A percentile compares a stretch with the other conserved stretches of the same genome.
Conservation (phyloP, 148 eudicot species). For the Camellia granthamiana region DNA sequence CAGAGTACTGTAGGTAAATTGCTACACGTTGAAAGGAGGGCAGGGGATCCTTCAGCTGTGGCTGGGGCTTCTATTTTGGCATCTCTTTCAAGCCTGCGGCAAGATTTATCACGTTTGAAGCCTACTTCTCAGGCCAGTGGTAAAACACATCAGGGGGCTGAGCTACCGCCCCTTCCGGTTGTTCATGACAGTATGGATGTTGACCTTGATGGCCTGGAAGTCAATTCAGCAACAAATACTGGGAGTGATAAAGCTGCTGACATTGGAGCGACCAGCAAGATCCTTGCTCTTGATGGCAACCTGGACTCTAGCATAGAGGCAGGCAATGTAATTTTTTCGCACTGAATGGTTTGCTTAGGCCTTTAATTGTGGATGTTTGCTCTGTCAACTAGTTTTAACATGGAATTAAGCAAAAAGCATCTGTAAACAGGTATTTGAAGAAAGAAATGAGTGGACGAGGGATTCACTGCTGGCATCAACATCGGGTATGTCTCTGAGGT, state of each 20-base stretch:
- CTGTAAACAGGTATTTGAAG: slow-evolving; percentile 50
- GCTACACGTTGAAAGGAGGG: slow-evolving; percentile 55
- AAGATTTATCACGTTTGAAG: slow-evolving; percentile 60
- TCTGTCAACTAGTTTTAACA: slow-evolving; percentile 6
- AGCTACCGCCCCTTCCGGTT: slow-evolving; percentile 53
- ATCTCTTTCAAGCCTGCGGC: slow-evolving; percentile 66
- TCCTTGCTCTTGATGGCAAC: slow-evolving; percentile 46
- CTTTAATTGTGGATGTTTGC: slow-evolving; percentile 5
- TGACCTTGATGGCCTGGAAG: slow-evolving; percentile 70
- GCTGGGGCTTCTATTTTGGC: slow-evolving; percentile 90
- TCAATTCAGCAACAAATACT: slow-evolving; percentile 57
- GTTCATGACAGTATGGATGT: slow-evolving; percentile 62
- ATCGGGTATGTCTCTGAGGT: slow-evolving; percentile 56
- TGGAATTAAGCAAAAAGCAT: slow-evolving; percentile 11
- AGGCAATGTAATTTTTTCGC: slow-evolving; percentile 40
- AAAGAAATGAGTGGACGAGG: slow-evolving; percentile 50
- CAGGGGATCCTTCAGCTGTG: slow-evolving; percentile 82
- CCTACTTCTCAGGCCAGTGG: slow-evolving; percentile 45
- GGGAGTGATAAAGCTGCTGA: slow-evolving; percentile 57
- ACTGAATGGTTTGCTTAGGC: slow-evolving; percentile 12
- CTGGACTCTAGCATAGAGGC: slow-evolving; percentile 50
- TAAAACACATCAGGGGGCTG: slow-evolving; percentile 51
- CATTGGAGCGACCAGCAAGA: slow-evolving; percentile 47
- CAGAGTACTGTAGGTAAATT: slow-evolving; percentile 48
- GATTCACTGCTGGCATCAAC: slow-evolving; percentile 54